Evolutionary conservation across 73 alveolate genomes (phyloP).

Genomic region (Symbiodinium pilosum): DNA sequence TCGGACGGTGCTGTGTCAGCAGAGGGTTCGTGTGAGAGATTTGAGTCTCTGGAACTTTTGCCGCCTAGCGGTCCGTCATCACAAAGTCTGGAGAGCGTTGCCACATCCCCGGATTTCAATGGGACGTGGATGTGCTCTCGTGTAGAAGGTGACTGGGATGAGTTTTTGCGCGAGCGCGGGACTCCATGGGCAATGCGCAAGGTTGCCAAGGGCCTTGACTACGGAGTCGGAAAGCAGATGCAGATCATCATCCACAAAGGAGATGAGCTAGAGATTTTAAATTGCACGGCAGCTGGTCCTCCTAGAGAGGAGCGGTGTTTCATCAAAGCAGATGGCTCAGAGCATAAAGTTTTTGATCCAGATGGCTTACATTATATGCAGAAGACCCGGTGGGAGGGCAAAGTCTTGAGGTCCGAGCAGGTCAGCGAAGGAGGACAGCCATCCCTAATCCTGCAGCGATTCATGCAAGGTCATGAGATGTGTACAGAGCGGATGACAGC

Average conservation of each 20-base stretch:
- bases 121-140: neutral
- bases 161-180: constrained; percentile 2
- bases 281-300: neutral
- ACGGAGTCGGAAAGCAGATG: neutral
- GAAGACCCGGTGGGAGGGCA: neutral
- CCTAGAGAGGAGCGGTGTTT: neutral
- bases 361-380: neutral
- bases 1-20: neutral
- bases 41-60: neutral
- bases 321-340: constrained; percentile 9
- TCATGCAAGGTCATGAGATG: constrained; percentile 7
- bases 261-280: neutral
- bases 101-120: neutral
- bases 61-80: neutral
- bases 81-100: neutral
- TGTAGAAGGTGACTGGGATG: neutral
- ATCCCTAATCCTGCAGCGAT: neutral
- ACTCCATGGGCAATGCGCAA: constrained; percentile 6
- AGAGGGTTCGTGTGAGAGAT: neutral
- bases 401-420: constrained; percentile 4
- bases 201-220: neutral
- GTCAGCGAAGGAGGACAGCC: neutral
- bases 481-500: constrained; percentile 4
- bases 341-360: neutral
- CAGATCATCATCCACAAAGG: neutral